Evolutionary conservation across 768 basidiomycete genomes (phyloP).

Genomic region (Serendipita sp.): DNA sequence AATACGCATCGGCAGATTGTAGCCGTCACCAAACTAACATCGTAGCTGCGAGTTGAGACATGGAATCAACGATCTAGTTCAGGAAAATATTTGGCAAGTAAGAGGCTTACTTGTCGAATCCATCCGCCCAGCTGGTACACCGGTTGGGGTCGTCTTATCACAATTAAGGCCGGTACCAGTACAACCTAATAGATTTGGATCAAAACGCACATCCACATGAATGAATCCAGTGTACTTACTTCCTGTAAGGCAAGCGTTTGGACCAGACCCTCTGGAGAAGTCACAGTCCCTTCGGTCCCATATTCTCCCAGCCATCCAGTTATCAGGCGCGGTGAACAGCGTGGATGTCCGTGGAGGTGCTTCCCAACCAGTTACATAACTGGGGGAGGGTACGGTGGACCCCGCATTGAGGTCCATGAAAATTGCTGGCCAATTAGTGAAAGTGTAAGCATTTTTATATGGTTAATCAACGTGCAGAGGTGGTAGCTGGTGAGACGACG

Average conservation of each 20-base stretch:
- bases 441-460: slow-evolving; percentile 46
- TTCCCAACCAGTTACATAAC: slow-evolving; percentile 12
- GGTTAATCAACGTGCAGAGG: slow-evolving; percentile 34
- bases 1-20: slow-evolving; percentile 37
- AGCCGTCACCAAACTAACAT: slow-evolving; percentile 51
- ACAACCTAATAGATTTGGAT: slow-evolving; percentile 10
- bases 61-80: background rate
- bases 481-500: background rate
- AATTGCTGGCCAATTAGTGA: slow-evolving; percentile 50
- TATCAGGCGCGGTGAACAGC: slow-evolving; percentile 15
- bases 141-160: slow-evolving; percentile 34
- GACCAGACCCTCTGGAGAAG: slow-evolving; percentile 36
- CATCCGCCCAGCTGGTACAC: slow-evolving; percentile 40
- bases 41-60: background rate
- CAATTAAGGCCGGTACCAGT: slow-evolving; percentile 38
- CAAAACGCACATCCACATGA: background rate
- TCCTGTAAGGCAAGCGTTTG: slow-evolving; percentile 43
- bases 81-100: slow-evolving; percentile 14
- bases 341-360: slow-evolving; percentile 11
- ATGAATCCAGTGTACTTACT: slow-evolving; percentile 13
- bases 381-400: slow-evolving; percentile 17
- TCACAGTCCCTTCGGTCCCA: slow-evolving; percentile 44
- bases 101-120: slow-evolving; percentile 44
- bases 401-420: slow-evolving; percentile 44
- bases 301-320: slow-evolving; percentile 16